Percentiles rank a stretch among this genome's conserved stretches.
Conservation (phyloP, 1,139 yeast genomes). For the Hyphopichia buzzinii region DNA sequence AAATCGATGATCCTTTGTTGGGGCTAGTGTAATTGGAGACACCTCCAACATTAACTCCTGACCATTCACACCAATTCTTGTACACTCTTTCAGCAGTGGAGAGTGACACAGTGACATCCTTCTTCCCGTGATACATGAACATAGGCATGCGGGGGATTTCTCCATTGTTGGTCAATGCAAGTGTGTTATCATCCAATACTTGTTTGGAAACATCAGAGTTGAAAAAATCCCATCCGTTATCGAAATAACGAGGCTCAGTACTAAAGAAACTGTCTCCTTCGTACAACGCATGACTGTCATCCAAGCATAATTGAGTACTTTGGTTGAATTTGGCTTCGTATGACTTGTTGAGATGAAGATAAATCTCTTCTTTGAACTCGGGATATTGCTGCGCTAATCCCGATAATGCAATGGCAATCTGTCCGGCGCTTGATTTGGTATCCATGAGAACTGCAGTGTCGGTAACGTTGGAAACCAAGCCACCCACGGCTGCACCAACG, state of each 20-base stretch:
- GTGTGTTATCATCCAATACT: slow-evolving; percentile 17
- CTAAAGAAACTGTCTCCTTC: slow-evolving; percentile 9
- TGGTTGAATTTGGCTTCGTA: not conserved
- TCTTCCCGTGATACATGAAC: slow-evolving; percentile 22
- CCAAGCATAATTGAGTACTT: slow-evolving; percentile 11
- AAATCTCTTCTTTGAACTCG: slow-evolving; percentile 7
- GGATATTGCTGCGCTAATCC: slow-evolving; percentile 16
- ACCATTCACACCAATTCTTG: slow-evolving; percentile 18
- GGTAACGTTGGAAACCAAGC: slow-evolving; percentile 24
- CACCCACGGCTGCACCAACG: slow-evolving; percentile 35
- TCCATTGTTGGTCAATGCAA: slow-evolving; percentile 10
- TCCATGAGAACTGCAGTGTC: slow-evolving; percentile 17
- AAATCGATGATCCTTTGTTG: slow-evolving; percentile 11
- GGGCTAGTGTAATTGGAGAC: not conserved
- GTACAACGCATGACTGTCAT: slow-evolving; percentile 11
- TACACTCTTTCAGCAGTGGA: slow-evolving; percentile 17
- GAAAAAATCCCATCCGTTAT: slow-evolving; percentile 9
- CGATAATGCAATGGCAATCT: slow-evolving; percentile 17
- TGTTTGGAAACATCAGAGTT: slow-evolving; percentile 9
- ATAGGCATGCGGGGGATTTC: slow-evolving; percentile 24
- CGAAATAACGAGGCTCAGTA: slow-evolving; percentile 3
- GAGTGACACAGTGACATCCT: slow-evolving; percentile 23
- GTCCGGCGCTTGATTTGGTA: slow-evolving; percentile 21
- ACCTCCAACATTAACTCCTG: slow-evolving; percentile 1
- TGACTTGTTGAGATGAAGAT: not conserved